Percentiles rank a stretch among this genome's conserved stretches.
Conservation (phyloP, 768 basidiomycete genomes). For the Cystobasidium onofrii region DNA sequence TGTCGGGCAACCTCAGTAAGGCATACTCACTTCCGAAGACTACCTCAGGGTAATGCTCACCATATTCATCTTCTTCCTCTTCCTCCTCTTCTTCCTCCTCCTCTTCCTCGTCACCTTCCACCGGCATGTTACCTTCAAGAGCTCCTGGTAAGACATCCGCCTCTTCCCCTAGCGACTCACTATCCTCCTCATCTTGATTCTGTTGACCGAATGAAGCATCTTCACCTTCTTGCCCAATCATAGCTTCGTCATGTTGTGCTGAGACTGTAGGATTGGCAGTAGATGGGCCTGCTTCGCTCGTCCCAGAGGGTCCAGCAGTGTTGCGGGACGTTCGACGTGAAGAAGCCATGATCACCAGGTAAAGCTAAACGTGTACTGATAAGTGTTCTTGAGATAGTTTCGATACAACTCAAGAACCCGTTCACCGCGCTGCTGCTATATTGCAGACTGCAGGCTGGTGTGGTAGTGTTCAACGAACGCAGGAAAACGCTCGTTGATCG, state of each 20-base stretch:
- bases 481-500: not conserved
- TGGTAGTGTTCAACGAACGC: not conserved
- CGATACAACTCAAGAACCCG: not conserved
- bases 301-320: not conserved
- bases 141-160: not conserved
- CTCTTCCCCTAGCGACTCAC: constrained; percentile 20
- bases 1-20: too few species aligned
- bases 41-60: too few species aligned
- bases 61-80: constrained; percentile 24
- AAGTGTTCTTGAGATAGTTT: not conserved
- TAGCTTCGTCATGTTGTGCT: not conserved
- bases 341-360: not conserved
- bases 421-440: not conserved
- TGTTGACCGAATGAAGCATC: not conserved
- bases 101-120: constrained; percentile 38
- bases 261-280: not conserved
- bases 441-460: not conserved
- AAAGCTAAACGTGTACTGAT: not conserved
- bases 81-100: constrained; percentile 38
- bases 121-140: constrained; percentile 1
- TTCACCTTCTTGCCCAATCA: constrained; percentile 3
- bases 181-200: constrained; percentile 13
- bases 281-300: not conserved
- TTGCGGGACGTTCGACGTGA: not conserved
- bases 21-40: too few species aligned